phyloP scores from a whole-genome alignment of 2,329 filamentous ascomycete genomes.

The Aspergillus pseudotamarii region DNA sequence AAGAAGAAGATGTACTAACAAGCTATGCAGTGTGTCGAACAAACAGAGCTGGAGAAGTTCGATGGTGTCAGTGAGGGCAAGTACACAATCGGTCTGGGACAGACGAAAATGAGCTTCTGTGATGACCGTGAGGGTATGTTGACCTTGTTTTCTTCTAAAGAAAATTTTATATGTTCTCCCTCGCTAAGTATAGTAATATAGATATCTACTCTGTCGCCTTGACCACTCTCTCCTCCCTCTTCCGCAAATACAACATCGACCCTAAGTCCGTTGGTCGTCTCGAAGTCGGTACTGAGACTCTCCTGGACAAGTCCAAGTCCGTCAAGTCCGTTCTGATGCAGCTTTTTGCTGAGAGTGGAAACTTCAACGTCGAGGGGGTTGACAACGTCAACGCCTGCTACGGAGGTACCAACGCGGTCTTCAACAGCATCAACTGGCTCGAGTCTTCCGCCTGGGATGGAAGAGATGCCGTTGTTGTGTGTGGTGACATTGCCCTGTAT shows the following conservation, averaged over 20 bases:
- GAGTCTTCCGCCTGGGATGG: conserved; percentile 88
- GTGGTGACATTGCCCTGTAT: conserved; percentile 82
- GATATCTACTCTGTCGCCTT: conserved; percentile 87
- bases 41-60: conserved; percentile 80
- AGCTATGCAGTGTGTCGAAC: conserved; percentile 72
- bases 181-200: conserved; percentile 47
- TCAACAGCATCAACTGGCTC: conserved; percentile 83
- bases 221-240: conserved; percentile 74
- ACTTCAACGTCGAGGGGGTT: conserved; percentile 81
- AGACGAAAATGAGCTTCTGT: conserved; percentile 92
- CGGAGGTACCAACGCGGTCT: conserved; percentile 80
- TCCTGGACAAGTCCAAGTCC: conserved; percentile 88
- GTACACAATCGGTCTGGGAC: conserved; percentile 88
- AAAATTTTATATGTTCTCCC: neutral
- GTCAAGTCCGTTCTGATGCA: conserved; percentile 89
- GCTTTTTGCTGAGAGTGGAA: conserved; percentile 70
- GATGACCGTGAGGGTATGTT: conserved; percentile 80
- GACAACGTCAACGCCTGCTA: conserved; percentile 87
- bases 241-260: conserved; percentile 83
- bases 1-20: conserved; percentile 16
- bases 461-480: conserved; percentile 76
- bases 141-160: neutral
- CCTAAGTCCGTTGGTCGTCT: conserved; percentile 75
- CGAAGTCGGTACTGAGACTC: conserved; percentile 83
- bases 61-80: conserved; percentile 81